Evolutionary conservation across 345 rosid species (phyloP).

Genomic region (Combretum micranthum): DNA sequence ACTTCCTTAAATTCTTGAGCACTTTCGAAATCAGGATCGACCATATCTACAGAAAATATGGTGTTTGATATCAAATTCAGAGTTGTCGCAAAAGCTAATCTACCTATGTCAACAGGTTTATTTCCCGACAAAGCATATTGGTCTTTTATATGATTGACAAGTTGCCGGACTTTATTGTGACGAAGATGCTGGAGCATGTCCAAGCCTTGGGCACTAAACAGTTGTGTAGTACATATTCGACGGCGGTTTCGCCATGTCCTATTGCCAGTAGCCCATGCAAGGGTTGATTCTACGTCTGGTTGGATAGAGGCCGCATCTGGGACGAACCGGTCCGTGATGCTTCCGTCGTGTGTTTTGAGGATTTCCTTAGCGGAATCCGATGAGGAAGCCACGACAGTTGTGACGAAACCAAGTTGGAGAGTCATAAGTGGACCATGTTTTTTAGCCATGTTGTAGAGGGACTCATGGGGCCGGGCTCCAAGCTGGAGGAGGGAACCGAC

Average conservation of each 20-base stretch:
- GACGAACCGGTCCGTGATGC: conserved; percentile 20
- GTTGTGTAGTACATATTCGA: conserved; percentile 26
- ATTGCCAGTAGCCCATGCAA: conserved; percentile 30
- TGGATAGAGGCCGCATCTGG: conserved; percentile 22
- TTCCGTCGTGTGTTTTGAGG: conserved; percentile 24
- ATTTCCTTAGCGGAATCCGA: conserved; percentile 26
- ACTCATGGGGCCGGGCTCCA: conserved; percentile 20
- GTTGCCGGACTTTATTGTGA: conserved; percentile 25
- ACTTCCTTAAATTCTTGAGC: conserved; percentile 32
- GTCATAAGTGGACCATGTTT: conserved; percentile 32
- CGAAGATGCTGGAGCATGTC: conserved; percentile 24
- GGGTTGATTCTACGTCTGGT: conserved; percentile 22
- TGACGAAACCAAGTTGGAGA: conserved; percentile 26
- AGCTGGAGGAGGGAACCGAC: conserved; percentile 15
- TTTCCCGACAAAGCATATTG: conserved; percentile 2
- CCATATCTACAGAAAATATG: conserved; percentile 26
- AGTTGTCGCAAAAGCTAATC: conserved; percentile 19
- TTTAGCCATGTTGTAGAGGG: conserved; percentile 26
- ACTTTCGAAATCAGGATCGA: conserved; percentile 15
- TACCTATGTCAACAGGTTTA: conserved; percentile 16
- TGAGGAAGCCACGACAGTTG: conserved; percentile 25
- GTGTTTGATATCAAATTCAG: conserved; percentile 29
- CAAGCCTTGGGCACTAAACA: conserved; percentile 22
- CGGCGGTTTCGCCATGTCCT: conserved; percentile 30
- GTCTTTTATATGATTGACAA: conserved; percentile 18